phyloP scores from a whole-genome alignment of 257 asterid genomes.

The Solanum chilense region DNA sequence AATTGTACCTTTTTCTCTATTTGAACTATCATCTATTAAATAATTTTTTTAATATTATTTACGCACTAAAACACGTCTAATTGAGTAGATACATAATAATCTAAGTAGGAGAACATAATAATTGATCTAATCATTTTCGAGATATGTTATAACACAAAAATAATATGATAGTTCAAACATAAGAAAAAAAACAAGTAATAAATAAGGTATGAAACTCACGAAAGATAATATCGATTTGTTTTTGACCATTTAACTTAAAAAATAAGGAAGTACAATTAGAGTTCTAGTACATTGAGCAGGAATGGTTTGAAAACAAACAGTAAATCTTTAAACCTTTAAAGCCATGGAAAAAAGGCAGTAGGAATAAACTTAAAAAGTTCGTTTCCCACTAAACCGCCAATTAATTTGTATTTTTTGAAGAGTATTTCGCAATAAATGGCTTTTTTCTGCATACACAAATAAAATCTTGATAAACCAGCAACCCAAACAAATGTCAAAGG shows the following conservation, averaged over 20 bases:
- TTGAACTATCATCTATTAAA: not conserved
- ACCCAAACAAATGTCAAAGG: not conserved
- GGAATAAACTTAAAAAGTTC: not conserved
- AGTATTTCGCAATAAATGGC: not conserved
- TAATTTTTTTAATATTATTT: too few relatives aligned
- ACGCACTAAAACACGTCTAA: not conserved
- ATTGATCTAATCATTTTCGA: not conserved
- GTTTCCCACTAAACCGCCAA: not conserved
- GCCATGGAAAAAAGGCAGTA: not conserved
- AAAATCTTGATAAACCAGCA: not conserved
- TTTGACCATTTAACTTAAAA: not conserved
- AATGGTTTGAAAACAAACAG: not conserved
- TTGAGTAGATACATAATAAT: not conserved
- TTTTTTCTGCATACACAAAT: not conserved
- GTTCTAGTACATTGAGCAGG: not conserved
- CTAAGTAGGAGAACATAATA: not conserved
- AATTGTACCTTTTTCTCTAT: not conserved
- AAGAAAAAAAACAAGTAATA: not conserved
- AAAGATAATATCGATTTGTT: not conserved
- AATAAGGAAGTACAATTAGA: not conserved
- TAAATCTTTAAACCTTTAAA: too few relatives aligned
- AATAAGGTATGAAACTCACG: not conserved
- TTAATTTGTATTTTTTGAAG: not conserved
- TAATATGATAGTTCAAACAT: not conserved
- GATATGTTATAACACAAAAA: not conserved